Conservation (phyloP, 2,329 filamentous ascomycete genomes). For the Raffaelea ambrosiae region DNA sequence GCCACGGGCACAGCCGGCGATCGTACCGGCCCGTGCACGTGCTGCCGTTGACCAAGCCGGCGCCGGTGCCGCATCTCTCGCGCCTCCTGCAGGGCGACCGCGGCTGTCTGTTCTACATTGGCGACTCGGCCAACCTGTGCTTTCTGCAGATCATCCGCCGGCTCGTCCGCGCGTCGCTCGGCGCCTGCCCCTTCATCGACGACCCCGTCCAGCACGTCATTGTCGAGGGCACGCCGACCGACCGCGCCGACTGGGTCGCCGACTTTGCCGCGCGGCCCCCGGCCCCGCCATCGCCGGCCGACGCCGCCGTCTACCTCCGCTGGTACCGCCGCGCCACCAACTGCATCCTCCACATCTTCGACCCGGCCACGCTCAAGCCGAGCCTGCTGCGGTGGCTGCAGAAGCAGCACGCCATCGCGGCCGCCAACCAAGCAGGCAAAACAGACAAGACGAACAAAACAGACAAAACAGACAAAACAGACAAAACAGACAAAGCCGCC, state of each 20-base stretch:
- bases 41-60: neutral
- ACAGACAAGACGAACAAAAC: too few species aligned
- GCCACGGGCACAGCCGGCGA: neutral
- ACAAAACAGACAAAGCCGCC: too few species aligned
- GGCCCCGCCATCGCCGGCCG: slow-evolving; percentile 13
- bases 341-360: slow-evolving; percentile 23
- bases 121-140: slow-evolving; percentile 25
- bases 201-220: slow-evolving; percentile 24
- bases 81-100: slow-evolving; percentile 23
- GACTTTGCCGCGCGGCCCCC: slow-evolving; percentile 13
- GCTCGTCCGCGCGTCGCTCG: slow-evolving; percentile 20
- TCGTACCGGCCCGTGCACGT: neutral
- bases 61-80: slow-evolving; percentile 16
- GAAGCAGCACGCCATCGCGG: neutral
- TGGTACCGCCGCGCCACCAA: slow-evolving; percentile 22
- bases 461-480: too few species aligned
- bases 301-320: slow-evolving; percentile 19
- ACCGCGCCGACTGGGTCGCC: slow-evolving; percentile 17
- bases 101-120: slow-evolving; percentile 26
- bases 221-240: slow-evolving; percentile 23
- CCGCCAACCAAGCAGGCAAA: too few species aligned
- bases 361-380: slow-evolving; percentile 18
- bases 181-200: slow-evolving; percentile 22
- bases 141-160: slow-evolving; percentile 26
- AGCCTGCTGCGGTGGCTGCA: slow-evolving; percentile 20